phyloP scores from a whole-genome alignment of 352 stramenopile genomes.

The Peronosclerospora sorghi region DNA sequence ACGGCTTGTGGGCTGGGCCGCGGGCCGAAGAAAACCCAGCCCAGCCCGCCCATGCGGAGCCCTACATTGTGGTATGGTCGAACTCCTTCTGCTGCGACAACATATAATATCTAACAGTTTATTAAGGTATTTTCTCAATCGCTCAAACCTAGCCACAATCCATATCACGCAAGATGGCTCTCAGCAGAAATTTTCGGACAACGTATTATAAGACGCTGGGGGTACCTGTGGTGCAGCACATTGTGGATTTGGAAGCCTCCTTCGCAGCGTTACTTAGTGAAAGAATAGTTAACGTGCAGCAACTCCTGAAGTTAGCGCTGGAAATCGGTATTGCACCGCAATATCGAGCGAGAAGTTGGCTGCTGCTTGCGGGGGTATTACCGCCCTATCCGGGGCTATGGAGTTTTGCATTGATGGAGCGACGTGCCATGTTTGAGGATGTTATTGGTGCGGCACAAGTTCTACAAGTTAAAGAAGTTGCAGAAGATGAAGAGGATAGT shows the following conservation, averaged over 20 bases:
- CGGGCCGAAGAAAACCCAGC: too few species aligned
- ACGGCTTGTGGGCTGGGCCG: too few species aligned
- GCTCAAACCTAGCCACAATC: too few species aligned
- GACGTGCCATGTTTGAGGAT: slow-evolving; percentile 54
- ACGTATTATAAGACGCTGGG: slow-evolving; percentile 85
- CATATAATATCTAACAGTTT: too few species aligned
- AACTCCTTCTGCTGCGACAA: too few species aligned
- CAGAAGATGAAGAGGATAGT: slow-evolving; percentile 4
- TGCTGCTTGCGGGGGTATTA: slow-evolving; percentile 43
- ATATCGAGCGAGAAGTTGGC: slow-evolving; percentile 46
- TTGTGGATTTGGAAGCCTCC: slow-evolving; percentile 68
- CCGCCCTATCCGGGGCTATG: slow-evolving; percentile 50
- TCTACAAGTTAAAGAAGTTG: slow-evolving; percentile 24
- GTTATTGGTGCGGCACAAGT: slow-evolving; percentile 36
- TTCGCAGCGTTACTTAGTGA: slow-evolving; percentile 58
- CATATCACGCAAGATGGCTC: slow-evolving; percentile 35
- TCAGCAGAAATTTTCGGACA: slow-evolving; percentile 66
- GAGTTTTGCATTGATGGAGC: slow-evolving; percentile 42
- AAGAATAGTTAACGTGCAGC: slow-evolving; percentile 38
- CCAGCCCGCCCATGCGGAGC: too few species aligned
- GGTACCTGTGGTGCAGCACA: slow-evolving; percentile 74
- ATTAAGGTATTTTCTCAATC: too few species aligned
- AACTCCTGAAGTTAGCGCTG: slow-evolving; percentile 63
- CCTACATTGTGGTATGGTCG: too few species aligned
- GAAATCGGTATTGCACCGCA: slow-evolving; percentile 55